Evolutionary conservation across 179 eudicot species (phyloP), one percentile per base, ranked within the genome.

Genomic region (Sideroxylon spinosum): DNA sequence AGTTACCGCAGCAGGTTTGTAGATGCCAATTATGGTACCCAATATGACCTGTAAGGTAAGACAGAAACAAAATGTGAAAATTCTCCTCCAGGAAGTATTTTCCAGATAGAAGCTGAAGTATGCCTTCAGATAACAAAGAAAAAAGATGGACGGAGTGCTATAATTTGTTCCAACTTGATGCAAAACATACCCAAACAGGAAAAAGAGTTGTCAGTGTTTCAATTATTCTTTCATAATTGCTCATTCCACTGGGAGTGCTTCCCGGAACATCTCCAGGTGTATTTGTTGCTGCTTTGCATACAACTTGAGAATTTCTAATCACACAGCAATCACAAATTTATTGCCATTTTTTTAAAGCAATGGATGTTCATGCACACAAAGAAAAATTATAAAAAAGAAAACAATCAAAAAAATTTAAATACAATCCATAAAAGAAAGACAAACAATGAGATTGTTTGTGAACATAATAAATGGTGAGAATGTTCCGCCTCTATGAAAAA

Each of bases 171-270:
- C 0, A 76, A 71, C 56, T 12, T 29, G 25, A 76, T 26, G 26
- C 48, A 67, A 81, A 61, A 78, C 93, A 76, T 90, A 95, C 99
- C 99, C 99, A 95, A 28, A 92, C 75, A 85, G 99, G 99, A 85
- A 96, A 96, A 79, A 96, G 96, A 61, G 99, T 94, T 4, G 99
- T 96, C 86, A 94, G 79, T 53, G 90, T 88, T 88, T 96, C 99
- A 79, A 96, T 88, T 75, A 94, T 90, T 82, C 82, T 90, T 85
- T 96, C 98, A 79, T 92, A 96, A 78, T 84, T 89, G 87, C 84
- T 91, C 89, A 90, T 67, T 78, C 80, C 88, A 80, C 83, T 79
- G 19, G 92, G 76, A 82, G 80, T 28, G 78, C 80, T 85, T 78
- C 80, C 80, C 44, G 97, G 86, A 81, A 87, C 75, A 78, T 94